phyloP scores from a whole-genome alignment of 73 alveolate genomes.

The Breviolum minutum region DNA sequence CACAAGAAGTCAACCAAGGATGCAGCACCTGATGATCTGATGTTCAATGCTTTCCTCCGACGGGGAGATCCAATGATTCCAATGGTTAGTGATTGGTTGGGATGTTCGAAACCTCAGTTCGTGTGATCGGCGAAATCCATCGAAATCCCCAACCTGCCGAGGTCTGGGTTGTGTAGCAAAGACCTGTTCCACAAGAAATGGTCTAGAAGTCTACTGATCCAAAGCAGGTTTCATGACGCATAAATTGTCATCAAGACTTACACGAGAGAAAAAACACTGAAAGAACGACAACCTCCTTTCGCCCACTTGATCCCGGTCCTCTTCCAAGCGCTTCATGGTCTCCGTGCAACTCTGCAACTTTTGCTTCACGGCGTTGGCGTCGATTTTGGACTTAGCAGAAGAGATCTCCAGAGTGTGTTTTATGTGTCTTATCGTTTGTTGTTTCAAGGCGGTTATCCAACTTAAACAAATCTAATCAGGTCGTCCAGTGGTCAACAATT shows the following conservation, averaged over 20 bases:
- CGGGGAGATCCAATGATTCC: neutral
- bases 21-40: neutral
- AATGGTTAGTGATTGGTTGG: neutral
- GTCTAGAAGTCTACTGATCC: too few species aligned
- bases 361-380: constrained; percentile 79
- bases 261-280: neutral
- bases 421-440: neutral
- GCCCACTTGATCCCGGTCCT: neutral
- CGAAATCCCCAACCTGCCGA: constrained; percentile 22
- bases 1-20: too few species aligned
- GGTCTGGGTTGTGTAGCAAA: constrained; percentile 88
- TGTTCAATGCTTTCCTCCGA: neutral
- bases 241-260: neutral
- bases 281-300: neutral
- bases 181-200: constrained; percentile 7
- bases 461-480: too few species aligned
- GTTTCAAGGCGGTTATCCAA: too few species aligned
- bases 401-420: too few species aligned
- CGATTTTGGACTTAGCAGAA: constrained; percentile 58
- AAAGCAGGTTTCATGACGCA: neutral
- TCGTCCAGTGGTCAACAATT: too few species aligned
- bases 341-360: constrained; percentile 86
- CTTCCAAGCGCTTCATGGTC: constrained; percentile 82
- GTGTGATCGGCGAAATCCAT: neutral
- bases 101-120: too few species aligned